phyloP scores from a whole-genome alignment of 176 grass and related monocot genomes.

The Oryza glaberrima region DNA sequence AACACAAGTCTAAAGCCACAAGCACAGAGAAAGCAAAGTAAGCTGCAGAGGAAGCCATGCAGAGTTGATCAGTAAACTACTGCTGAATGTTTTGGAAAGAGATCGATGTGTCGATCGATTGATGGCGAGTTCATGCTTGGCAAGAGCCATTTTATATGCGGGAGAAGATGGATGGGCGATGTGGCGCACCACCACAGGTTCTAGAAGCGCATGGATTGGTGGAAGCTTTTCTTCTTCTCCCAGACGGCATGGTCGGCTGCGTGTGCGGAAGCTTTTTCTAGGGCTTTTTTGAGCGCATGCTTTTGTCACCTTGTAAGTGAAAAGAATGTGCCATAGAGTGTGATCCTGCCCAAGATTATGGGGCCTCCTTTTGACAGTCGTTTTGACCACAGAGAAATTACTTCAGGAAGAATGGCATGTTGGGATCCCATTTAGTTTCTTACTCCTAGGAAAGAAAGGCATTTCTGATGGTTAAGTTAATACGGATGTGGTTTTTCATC shows the following conservation, averaged over 20 bases:
- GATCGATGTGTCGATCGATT: background rate
- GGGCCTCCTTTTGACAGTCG: conserved; percentile 5
- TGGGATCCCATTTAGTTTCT: background rate
- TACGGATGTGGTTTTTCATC: no score
- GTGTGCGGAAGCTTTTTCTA: background rate
- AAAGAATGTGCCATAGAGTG: background rate
- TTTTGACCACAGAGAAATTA: background rate
- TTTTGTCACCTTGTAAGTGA: background rate
- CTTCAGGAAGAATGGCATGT: background rate
- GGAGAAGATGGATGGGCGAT: no score
- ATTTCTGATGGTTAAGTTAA: background rate
- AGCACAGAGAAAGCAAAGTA: conserved; percentile 12
- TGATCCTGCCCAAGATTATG: conserved; percentile 29
- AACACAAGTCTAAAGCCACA: background rate
- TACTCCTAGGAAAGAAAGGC: background rate
- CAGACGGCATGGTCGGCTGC: conserved; percentile 38
- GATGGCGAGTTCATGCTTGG: conserved; percentile 1
- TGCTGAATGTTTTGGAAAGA: background rate
- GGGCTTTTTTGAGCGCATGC: conserved; percentile 10
- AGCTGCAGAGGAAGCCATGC: conserved; percentile 49
- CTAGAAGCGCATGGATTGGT: conserved; percentile 28
- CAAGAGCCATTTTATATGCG: background rate
- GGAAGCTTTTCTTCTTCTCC: conserved; percentile 22
- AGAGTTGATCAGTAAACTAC: conserved; percentile 23
- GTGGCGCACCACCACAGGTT: conserved; percentile 13